Evolutionary conservation across 306 rosid species (phyloP).

Genomic region (Vachellia collinsii): DNA sequence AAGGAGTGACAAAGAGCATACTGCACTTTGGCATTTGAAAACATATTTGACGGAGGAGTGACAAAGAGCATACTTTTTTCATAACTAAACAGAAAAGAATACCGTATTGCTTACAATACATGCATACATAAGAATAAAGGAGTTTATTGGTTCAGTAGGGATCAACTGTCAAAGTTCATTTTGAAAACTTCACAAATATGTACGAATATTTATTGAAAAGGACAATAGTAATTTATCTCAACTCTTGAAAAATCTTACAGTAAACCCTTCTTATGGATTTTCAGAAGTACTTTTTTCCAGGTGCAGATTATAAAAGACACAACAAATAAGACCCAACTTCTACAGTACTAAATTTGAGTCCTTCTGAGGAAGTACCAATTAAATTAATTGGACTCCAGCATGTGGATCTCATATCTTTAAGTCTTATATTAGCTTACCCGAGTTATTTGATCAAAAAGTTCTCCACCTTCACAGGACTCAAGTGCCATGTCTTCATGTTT

Average conservation of each 20-base stretch:
- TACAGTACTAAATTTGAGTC: slow-evolving; percentile 11
- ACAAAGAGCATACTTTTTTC: too few relatives aligned
- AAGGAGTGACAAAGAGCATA: too few relatives aligned
- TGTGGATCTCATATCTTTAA: slow-evolving; percentile 22
- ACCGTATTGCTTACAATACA: too few relatives aligned
- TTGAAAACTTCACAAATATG: slow-evolving; percentile 4
- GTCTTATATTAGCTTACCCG: slow-evolving; percentile 69
- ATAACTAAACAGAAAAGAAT: too few relatives aligned
- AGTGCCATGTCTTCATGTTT: slow-evolving; percentile 90
- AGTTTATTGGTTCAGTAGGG: neutral
- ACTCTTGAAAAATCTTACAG: slow-evolving; percentile 8
- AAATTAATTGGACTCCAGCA: slow-evolving; percentile 30
- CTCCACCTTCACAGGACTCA: slow-evolving; percentile 99
- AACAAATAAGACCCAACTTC: slow-evolving; percentile 22
- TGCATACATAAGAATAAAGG: neutral
- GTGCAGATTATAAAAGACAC: neutral
- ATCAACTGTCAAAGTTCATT: slow-evolving; percentile 5
- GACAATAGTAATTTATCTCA: slow-evolving; percentile 14
- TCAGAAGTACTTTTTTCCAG: slow-evolving; percentile 10
- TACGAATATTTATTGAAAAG: slow-evolving; percentile 16
- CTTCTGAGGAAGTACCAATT: slow-evolving; percentile 9
- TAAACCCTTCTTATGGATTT: neutral
- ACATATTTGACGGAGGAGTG: too few relatives aligned
- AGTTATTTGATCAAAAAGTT: slow-evolving; percentile 97
- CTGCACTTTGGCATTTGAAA: too few relatives aligned